phyloP scores from a whole-genome alignment of 805 yeast species.

The Wickerhamiella musiphila region DNA sequence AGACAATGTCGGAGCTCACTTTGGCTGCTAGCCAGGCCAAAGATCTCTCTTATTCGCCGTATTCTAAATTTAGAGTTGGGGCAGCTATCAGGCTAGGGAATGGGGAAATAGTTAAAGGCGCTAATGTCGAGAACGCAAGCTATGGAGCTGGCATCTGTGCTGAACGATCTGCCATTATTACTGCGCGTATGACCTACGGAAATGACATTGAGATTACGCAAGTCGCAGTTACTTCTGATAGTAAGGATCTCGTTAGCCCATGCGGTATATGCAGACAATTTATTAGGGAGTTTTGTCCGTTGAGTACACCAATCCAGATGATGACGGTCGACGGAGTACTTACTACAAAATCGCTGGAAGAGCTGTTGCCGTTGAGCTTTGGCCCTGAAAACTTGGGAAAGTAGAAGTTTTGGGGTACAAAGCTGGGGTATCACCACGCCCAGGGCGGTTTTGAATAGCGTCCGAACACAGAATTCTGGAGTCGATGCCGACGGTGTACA shows the following conservation, averaged over 20 bases:
- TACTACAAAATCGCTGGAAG: slow-evolving; percentile 33
- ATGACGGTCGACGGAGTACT: slow-evolving; percentile 29
- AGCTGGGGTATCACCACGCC: too few relatives aligned
- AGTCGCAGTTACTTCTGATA: slow-evolving; percentile 51
- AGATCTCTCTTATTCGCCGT: slow-evolving; percentile 45
- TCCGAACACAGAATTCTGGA: too few relatives aligned
- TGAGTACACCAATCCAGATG: slow-evolving; percentile 47
- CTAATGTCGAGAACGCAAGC: slow-evolving; percentile 86
- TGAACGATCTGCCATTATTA: slow-evolving; percentile 47
- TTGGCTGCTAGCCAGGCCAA: slow-evolving; percentile 25
- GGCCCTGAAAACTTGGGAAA: slow-evolving; percentile 69
- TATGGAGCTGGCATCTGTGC: slow-evolving; percentile 71
- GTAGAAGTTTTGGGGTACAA: too few relatives aligned
- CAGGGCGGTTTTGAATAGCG: too few relatives aligned
- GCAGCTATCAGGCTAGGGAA: slow-evolving; percentile 43
- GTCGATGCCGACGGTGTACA: too few relatives aligned
- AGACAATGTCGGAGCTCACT: slow-evolving; percentile 6
- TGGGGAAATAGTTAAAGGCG: slow-evolving; percentile 45
- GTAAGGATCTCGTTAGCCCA: slow-evolving; percentile 47
- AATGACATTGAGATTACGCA: slow-evolving; percentile 29
- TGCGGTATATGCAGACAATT: slow-evolving; percentile 93
- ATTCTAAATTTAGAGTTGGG: slow-evolving; percentile 72
- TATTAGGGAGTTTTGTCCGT: slow-evolving; percentile 56
- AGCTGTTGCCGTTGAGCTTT: slow-evolving; percentile 67
- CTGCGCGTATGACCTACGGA: slow-evolving; percentile 30